Base-by-base conservation (phyloP, 768 basidiomycete genomes). In the Neoboletus subvelutipes region DNA sequence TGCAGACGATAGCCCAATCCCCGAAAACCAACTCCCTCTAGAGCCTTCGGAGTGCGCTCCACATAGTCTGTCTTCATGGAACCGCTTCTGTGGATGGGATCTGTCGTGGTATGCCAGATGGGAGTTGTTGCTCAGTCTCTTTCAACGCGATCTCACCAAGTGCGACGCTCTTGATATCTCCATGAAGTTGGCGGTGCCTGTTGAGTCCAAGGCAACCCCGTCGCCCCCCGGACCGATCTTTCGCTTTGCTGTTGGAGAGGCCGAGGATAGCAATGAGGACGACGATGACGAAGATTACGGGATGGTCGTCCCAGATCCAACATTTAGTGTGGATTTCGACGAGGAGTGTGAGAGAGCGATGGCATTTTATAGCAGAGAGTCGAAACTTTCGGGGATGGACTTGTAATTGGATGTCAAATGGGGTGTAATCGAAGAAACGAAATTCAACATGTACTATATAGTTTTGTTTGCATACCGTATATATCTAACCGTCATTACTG, bases 71-170 rank as follows among this genome's bases (percentile, higher is more conserved):
- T 46, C 26, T 48, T 43, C 58, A 5, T 65, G 69, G 67, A 33
- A 45, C 18, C 43, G 26, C 4, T 26, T 55, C 24, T 45, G 69
- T 17, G 60, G 61, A 26, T 83, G 81, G 82, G 70, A 76, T 37
- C 73, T 74, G 12, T 77, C 73, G 56, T 83, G 82, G 81, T 79
- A 83, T 58, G 73, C 73, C 29, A 80, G 81, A 54, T 84, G 82
- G 80, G 78, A 83, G 55, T 51, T 84, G 45, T 72, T 85, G 46
- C 59, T 78, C 45, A 75, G 78, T 54, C 72, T 84, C 4, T 74
- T 76, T 26, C 67, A 70, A 37, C 63, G 64, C 47, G 70, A 75
- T 45, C 58, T 58, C 36, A 64, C 67, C 47, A 67, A 50, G 28
- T 49, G 52, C 17, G 47, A 52, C 17, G 15, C 48, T 9, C 43